Conservation (phyloP, 2,329 filamentous ascomycete species). For the Metarhizium anisopliae region DNA sequence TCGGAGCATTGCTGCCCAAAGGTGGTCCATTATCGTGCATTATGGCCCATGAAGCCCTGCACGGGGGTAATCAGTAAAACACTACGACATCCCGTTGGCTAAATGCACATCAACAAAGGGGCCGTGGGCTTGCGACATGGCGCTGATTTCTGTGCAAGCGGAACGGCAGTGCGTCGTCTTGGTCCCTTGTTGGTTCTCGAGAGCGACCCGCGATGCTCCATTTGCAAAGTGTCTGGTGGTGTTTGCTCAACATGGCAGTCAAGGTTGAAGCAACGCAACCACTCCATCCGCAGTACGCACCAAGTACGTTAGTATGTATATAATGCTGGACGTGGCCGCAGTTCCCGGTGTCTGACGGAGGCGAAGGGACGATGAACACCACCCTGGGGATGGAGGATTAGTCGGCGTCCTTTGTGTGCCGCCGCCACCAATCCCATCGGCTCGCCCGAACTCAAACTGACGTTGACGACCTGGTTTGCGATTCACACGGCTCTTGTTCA, state of each 20-base stretch:
- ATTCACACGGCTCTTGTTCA: neutral
- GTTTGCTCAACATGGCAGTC: no score
- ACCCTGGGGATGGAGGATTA: no score
- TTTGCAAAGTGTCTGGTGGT: no score
- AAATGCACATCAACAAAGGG: neutral
- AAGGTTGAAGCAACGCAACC: no score
- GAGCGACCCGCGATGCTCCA: no score
- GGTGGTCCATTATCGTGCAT: neutral
- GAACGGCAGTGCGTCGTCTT: neutral
- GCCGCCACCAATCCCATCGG: neutral
- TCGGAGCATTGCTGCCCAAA: slow-evolving; percentile 13
- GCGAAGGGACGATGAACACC: no score
- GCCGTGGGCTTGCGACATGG: neutral
- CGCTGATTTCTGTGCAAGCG: neutral
- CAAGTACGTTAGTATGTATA: no score
- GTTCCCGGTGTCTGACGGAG: no score
- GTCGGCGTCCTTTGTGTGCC: neutral
- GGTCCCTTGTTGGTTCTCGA: neutral
- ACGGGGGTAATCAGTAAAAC: neutral
- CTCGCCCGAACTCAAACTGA: neutral
- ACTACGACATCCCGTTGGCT: neutral
- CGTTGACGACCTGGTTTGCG: neutral
- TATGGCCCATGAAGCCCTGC: neutral
- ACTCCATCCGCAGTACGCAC: no score
- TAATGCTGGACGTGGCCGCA: no score